Evolutionary conservation across 2,329 filamentous ascomycete genomes (phyloP).

Genomic region (Aspergillus oerlinghausenensis): DNA sequence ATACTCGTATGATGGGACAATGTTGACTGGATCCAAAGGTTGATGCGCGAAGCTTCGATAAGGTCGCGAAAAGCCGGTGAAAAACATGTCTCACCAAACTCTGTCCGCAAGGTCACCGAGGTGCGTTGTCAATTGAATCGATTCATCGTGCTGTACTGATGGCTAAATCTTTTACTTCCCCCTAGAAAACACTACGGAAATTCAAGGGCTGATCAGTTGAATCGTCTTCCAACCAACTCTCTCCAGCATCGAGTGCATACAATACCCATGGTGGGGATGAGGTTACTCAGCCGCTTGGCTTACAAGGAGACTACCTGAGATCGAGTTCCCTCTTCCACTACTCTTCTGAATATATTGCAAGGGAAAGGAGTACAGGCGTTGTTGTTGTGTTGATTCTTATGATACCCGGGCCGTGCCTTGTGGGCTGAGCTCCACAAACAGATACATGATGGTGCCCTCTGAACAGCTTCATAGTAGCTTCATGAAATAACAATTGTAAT

Average conservation of each 20-base stretch:
- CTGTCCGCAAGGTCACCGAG: constrained; percentile 71
- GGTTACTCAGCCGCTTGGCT: background rate
- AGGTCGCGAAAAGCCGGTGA: constrained; percentile 70
- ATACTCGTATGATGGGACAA: background rate
- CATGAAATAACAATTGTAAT: background rate
- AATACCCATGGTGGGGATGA: background rate
- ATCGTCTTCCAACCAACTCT: background rate
- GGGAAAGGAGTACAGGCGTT: constrained; percentile 4
- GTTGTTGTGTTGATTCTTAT: constrained; percentile 1
- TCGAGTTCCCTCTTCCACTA: background rate
- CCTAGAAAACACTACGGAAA: constrained; percentile 60
- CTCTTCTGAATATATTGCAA: background rate
- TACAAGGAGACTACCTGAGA: background rate
- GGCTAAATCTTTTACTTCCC: background rate
- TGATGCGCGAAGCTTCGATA: constrained; percentile 76
- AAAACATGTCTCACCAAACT: constrained; percentile 67
- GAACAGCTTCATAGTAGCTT: background rate
- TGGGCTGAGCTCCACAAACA: background rate
- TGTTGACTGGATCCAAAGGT: constrained; percentile 41
- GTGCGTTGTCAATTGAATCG: constrained; percentile 42
- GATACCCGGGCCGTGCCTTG: constrained; percentile 14
- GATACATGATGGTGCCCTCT: background rate
- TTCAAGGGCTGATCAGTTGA: constrained; percentile 57
- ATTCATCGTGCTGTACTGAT: constrained; percentile 4
- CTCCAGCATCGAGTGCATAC: background rate